Evolutionary conservation across 495 filamentous ascomycete species (phyloP), one percentile per base, ranked within the genome.

Genomic region (Neurospora sp.): DNA sequence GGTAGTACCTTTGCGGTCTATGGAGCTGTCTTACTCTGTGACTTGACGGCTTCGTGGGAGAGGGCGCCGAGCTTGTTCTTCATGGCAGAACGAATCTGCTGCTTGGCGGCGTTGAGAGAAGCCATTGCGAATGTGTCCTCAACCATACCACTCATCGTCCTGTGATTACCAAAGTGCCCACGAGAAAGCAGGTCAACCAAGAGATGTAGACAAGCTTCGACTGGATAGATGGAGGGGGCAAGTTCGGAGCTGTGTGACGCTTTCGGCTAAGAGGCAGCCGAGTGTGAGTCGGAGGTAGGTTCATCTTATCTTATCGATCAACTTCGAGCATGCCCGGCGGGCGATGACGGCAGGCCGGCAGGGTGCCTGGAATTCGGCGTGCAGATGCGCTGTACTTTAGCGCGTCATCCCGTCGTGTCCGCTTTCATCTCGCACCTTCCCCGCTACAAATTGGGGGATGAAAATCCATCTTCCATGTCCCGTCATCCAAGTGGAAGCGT

Each of bases 51-150:
- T 42, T 91, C 86, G 4, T 84, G 79, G 14, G 90, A 81, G 70
- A 96, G 73, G 18, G 78, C 80, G 27, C 86, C 84, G 12, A 95
- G 85, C 14, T 83, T 85, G 46, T 87, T 85, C 74, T 90, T 92
- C 84, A 96, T 92, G 62, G 85, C 81, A 66, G 87, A 85, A 62
- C 93, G 88, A 72, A 96, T 83, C 72, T 93, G 90, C 77, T 90
- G 90, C 83, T 97, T 97, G 37, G 91, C 90, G 46, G 85, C 82
- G 74, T 76, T 74, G 72, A 82, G 77, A 2, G 80, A 74, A 42
- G 80, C 79, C 79, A 81, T 82, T 6, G 69, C 72, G 44, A 39
- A 37, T 10, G 72, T 18, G 11, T 71, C 72, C 31, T 74, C 76
- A 11, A 69, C 76, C 72, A 74, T 74, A 18, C 27, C 54, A 66